Conservation (phyloP, 2,329 filamentous ascomycete genomes). For the Apiospora koreana region DNA sequence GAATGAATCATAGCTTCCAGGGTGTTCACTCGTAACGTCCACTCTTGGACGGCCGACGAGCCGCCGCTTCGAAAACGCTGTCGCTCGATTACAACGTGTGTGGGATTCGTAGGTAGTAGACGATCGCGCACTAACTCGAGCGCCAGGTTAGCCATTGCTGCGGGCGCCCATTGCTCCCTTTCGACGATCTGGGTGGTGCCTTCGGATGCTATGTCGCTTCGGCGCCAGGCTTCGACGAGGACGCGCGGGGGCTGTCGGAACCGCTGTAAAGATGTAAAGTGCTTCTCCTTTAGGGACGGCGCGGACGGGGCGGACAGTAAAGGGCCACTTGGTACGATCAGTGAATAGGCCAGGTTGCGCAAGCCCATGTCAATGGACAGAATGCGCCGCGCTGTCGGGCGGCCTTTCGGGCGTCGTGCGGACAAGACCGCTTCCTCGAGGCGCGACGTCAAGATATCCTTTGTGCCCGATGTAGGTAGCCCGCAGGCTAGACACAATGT, state of each 20-base stretch:
- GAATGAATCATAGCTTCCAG: conserved; percentile 82
- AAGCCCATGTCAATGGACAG: conserved; percentile 86
- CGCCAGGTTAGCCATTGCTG: conserved; percentile 35
- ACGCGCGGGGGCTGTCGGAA: conserved; percentile 20
- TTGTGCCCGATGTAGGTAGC: conserved; percentile 59
- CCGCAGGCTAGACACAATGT: conserved; percentile 62
- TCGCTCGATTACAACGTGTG: conserved; percentile 68
- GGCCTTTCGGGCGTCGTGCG: conserved; percentile 19
- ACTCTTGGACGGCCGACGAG: conserved; percentile 69
- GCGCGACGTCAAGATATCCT: conserved; percentile 52
- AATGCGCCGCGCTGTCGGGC: conserved; percentile 42
- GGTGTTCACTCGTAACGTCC: conserved; percentile 81
- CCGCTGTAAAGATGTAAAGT: conserved; percentile 18
- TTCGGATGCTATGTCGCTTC: conserved; percentile 28
- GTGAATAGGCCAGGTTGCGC: conserved; percentile 75
- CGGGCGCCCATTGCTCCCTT: conserved; percentile 34
- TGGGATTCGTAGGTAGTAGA: conserved; percentile 55
- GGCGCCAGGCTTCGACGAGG: conserved; percentile 36
- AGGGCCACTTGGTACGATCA: conserved; percentile 42
- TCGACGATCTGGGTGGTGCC: neutral
- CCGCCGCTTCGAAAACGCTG: conserved; percentile 66
- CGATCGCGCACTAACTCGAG: conserved; percentile 34
- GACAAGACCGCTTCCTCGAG: conserved; percentile 42
- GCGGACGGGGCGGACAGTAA: neutral
- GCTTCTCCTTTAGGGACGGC: neutral